Percentiles rank a stretch among this genome's conserved stretches.
These are phyloP conservation scores for Cucumis hystrix DNA, from an alignment of 306 rosid species.

Conservation along the genomic window DNA sequence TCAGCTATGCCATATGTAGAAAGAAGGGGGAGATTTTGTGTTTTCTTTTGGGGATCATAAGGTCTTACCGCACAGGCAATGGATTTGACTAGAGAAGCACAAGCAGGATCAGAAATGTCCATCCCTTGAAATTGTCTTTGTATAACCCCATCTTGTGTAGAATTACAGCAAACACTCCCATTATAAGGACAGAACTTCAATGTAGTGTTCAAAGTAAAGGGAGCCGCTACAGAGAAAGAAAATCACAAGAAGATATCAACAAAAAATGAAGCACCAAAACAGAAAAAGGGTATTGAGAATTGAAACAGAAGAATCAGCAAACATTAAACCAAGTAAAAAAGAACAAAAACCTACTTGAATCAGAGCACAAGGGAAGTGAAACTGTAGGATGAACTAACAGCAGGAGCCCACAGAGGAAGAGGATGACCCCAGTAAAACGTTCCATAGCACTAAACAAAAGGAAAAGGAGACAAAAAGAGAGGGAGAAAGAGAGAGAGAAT, in stretches of 20 bases:
- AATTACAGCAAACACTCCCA: slow-evolving; percentile 74
- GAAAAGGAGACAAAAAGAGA: not conserved
- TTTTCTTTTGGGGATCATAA: not conserved
- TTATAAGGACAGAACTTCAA: slow-evolving; percentile 67
- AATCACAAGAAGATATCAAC: not conserved
- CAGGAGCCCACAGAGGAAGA: slow-evolving; percentile 35
- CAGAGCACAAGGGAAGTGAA: slow-evolving; percentile 71
- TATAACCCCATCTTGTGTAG: slow-evolving; percentile 49
- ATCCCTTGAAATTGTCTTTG: slow-evolving; percentile 48
- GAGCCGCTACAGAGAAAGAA: slow-evolving; percentile 37
- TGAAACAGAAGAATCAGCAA: not conserved
- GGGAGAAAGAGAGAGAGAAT: not conserved
- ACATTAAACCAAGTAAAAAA: not conserved
- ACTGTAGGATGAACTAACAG: slow-evolving; percentile 39
- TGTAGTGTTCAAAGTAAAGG: slow-evolving; percentile 33
- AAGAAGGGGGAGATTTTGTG: not conserved
- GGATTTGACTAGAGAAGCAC: slow-evolving; percentile 66
- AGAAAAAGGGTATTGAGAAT: slow-evolving; percentile 1
- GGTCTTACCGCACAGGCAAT: slow-evolving; percentile 71
- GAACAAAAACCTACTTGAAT: slow-evolving; percentile 49
- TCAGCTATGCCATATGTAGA: not conserved
- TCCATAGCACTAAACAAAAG: slow-evolving; percentile 24
- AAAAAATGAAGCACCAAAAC: not conserved
- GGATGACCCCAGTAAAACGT: slow-evolving; percentile 20
- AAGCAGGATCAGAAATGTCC: slow-evolving; percentile 54